Base-by-base conservation (phyloP, 2,329 filamentous ascomycete genomes). In the Lasiodiplodia theobromae region DNA sequence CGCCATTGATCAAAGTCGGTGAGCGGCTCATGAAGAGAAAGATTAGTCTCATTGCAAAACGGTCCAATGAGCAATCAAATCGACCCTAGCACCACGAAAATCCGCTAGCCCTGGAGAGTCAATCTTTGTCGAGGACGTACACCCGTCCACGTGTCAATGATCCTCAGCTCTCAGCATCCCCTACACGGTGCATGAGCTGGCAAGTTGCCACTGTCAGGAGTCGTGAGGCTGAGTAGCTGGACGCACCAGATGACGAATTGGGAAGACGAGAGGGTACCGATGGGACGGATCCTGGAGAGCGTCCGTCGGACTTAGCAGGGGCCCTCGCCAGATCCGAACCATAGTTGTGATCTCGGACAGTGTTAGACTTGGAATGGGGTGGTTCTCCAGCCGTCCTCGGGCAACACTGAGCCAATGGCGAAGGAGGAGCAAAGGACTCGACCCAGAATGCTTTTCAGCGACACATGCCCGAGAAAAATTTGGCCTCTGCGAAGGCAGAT, bases 1-100 rank as follows among this genome's bases (percentile, higher is more conserved):
- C 40, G 25, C 28, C 25, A 31, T 38, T 64, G 44, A 64, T 64
- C 28, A 25, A 63, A 64, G 60, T 64, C 60, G 60, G 60, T 64
- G 60, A 37, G 60, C 7, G n/a, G n/a, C 16, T 31, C 28, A 37
- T 10, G 44, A 34, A 18, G 11, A 64, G 11, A 14, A 52, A 52
- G 28, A 52, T 64, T 64, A 52, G 47, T 34, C 47, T 52, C 28
- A 38, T 64, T 14, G 18, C 25, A 8, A 21, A 38, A n/a, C 21
- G 25, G n/a, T 38, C 60, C 60, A 64, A 64, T 64, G 28, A 64
- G 60, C 60, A 64, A 38, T 23, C n/a, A 37, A 25, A 64, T 23
- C 47, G 44, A 52, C 47, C 60, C 60, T 52, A 52, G 60, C 28
- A 52, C n/a, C 5, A 10, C 47, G 51, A 28, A 64, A 38, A 4